Base-by-base conservation (phyloP, 495 filamentous ascomycete species). In the Penicillium alfredii region DNA sequence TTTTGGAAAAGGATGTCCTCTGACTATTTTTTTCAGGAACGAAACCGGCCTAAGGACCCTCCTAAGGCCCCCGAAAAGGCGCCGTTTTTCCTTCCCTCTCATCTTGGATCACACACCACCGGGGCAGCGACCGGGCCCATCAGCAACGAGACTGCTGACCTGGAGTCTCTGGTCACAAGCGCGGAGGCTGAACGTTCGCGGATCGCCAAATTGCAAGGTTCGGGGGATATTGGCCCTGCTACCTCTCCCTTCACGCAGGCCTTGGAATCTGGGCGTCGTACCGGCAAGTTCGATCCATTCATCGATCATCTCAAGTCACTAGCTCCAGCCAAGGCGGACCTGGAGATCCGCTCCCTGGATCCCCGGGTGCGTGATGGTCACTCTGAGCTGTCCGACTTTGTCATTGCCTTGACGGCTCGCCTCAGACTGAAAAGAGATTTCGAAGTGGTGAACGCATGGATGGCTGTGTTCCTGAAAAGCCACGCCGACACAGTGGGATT, bases 391-490 rank as follows among this genome's bases (percentile, higher is more conserved):
- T 56, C 64, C 2, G 68, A 73, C 30, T 96, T 98, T 48, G 78
- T 97, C 21, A 36, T 58, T 6, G 86, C 88, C 4, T 63, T 98
- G 29, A 89, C 84, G 0, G 64, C 60, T 38, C 72, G 82, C 10
- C 64, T 97, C 16, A 60, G 62, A 12, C 64, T 72, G 25, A 75
- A 75, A 38, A 73, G 71, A 27, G 92, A 98, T 64, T 98, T 89
- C 57, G 92, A 98, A 55, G 71, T 98, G 30, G 81, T 86, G 25
- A 88, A 95, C 62, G 86, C 86, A 7, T 98, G 93, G 92, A 94
- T 98, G 84, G 77, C 80, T 10, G 88, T 96, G 0, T 92, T 96
- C 48, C 49, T 98, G 36, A 75, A 80, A 32, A 56, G 90, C 22
- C 88, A 96, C 61, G 72, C 71, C 6, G 80, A 82, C 38, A 61